Percentiles rank a stretch among this genome's conserved stretches.
phyloP scores from a whole-genome alignment of 2,329 filamentous ascomycete species.

The Apiospora koreana region DNA sequence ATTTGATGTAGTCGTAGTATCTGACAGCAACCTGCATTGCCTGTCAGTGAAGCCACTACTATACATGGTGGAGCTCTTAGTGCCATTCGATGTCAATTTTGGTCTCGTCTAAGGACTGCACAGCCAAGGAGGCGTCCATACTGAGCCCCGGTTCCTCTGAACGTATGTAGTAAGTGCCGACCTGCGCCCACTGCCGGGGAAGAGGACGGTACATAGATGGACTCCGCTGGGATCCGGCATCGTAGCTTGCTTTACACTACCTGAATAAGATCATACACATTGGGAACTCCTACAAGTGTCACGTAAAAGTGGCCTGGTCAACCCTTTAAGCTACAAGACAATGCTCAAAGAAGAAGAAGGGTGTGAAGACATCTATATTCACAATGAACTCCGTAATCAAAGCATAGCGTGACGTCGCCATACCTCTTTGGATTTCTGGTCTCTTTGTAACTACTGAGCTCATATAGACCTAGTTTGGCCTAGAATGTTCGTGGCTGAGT shows the following conservation, averaged over 20 bases:
- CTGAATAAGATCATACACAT: not conserved
- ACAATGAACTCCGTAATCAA: not conserved
- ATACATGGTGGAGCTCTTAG: not conserved
- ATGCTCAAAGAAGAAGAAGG: not conserved
- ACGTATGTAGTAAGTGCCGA: too few species aligned
- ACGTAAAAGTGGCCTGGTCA: not conserved
- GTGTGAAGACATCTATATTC: not conserved
- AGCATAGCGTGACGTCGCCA: not conserved
- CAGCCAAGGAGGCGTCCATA: too few species aligned
- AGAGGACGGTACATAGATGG: too few species aligned
- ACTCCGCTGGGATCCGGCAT: too few species aligned
- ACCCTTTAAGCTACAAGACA: not conserved
- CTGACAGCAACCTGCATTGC: not conserved
- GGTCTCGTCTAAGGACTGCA: not conserved
- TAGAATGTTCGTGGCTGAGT: not conserved
- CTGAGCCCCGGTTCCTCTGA: too few species aligned
- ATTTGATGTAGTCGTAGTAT: not conserved
- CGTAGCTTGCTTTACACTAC: not conserved
- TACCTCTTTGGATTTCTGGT: not conserved
- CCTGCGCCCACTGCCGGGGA: too few species aligned
- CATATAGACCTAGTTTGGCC: not conserved
- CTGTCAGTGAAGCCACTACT: not conserved
- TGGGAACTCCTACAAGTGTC: not conserved
- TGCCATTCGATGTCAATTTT: not conserved
- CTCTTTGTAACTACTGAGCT: not conserved